These are phyloP conservation scores for Mycena metata DNA, from an alignment of 768 basidiomycete genomes.

Conservation along the genomic window DNA sequence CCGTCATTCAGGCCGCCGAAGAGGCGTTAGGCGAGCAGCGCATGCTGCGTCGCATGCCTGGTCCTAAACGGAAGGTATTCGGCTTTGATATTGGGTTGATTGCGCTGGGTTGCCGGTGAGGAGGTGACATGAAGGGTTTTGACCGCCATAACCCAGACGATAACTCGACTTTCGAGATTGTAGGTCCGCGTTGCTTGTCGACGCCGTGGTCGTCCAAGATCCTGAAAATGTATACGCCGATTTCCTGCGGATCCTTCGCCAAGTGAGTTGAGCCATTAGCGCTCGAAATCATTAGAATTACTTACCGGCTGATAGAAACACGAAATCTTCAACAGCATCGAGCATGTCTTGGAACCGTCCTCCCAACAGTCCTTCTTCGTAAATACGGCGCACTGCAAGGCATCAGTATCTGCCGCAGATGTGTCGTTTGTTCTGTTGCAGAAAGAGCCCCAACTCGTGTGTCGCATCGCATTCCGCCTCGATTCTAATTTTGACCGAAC, in stretches of 20 bases:
- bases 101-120: conserved; percentile 44
- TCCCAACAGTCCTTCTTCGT: conserved; percentile 71
- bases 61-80: conserved; percentile 46
- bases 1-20: conserved; percentile 21
- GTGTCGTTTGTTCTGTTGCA: conserved; percentile 34
- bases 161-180: not conserved
- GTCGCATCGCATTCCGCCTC: conserved; percentile 9
- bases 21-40: conserved; percentile 26
- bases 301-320: not conserved
- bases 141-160: not conserved
- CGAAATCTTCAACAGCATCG: conserved; percentile 54
- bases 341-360: conserved; percentile 60
- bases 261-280: conserved; percentile 43
- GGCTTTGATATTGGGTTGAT: conserved; percentile 58
- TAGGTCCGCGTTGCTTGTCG: conserved; percentile 67
- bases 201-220: conserved; percentile 55
- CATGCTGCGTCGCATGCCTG: conserved; percentile 36
- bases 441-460: conserved; percentile 32
- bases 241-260: conserved; percentile 56
- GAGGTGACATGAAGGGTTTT: no score
- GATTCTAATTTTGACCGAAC: not conserved
- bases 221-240: conserved; percentile 51
- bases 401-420: conserved; percentile 17
- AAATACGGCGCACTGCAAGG: conserved; percentile 50
- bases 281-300: conserved; percentile 3